Evolutionary conservation across 106 monocot species (phyloP).

Genomic region (Dioscorea zingiberensis): DNA sequence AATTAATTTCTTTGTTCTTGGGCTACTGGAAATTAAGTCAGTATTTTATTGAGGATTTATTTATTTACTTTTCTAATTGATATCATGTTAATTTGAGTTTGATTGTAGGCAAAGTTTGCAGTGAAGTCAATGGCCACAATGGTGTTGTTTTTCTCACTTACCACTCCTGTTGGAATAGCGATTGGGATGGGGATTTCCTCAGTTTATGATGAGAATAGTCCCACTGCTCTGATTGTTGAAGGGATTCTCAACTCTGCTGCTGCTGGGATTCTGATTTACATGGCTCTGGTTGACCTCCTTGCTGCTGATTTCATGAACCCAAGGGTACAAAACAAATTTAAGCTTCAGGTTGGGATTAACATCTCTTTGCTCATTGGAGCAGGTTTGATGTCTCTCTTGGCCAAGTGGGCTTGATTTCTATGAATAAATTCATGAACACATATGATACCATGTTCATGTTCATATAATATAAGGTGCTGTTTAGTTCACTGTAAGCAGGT

Average conservation of each 20-base stretch:
- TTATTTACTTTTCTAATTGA: background rate
- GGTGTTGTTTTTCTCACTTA: slow-evolving; percentile 2
- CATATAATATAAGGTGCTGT: no score
- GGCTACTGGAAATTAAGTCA: no score
- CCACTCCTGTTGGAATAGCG: slow-evolving; percentile 4
- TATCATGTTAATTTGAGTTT: no score
- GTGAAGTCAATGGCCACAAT: slow-evolving; percentile 2
- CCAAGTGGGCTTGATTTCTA: slow-evolving; percentile 12
- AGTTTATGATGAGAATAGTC: slow-evolving; percentile 4
- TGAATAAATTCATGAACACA: slow-evolving; percentile 10
- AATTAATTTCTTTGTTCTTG: no score
- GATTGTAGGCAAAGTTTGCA: slow-evolving; percentile 1
- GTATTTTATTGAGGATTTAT: no score
- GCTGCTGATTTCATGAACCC: slow-evolving; percentile 11
- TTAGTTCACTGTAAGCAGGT: no score
- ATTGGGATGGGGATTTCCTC: slow-evolving; percentile 3
- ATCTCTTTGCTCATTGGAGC: slow-evolving; percentile 3
- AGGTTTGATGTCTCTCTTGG: slow-evolving; percentile 2
- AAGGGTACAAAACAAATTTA: background rate
- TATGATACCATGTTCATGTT: no score
- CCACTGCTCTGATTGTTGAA: slow-evolving; percentile 6
- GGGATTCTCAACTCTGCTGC: slow-evolving; percentile 3
- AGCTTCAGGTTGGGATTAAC: background rate
- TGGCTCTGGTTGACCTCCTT: slow-evolving; percentile 8
- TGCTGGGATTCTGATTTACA: slow-evolving; percentile 7